Base-by-base conservation (phyloP, 345 rosid genomes). In the Ceriops decandra region DNA sequence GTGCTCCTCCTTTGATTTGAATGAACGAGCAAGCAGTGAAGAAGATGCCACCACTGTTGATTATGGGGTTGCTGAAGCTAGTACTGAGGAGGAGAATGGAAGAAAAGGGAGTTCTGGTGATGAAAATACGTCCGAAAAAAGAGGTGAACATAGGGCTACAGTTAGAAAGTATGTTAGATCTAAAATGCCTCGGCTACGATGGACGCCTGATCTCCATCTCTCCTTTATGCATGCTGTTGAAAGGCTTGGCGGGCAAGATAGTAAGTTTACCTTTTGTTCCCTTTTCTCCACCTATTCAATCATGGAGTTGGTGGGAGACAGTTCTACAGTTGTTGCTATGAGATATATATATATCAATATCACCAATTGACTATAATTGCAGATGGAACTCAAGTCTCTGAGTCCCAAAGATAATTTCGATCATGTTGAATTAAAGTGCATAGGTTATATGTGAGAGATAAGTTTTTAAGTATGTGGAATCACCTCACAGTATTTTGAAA, bases 121-220 rank as follows among this genome's bases (percentile, higher is more conserved):
- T 47, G 73, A 24, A 27, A 56, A 65, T 13, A 28, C 26, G 3
- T 74, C 63, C 3, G 64, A 63, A 1, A 78, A 64, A 7, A 66
- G 63, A 38, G 62, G 68, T 24, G 66, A 46, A 49, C 63, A 78
- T 28, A 76, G 66, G 27, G 32, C 67, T 0, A 65, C 67, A 10
- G 95, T 90, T 7, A 82, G 98, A 70, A 96, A 91, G 61, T 89
- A 92, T 36, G 79, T 86, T 53, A 77, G 96, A 75, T 90, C 95
- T 13, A 90, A 88, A 75, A 72, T 80, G 74, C 98, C 96, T 3
- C 75, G 98, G 22, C 92, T 92, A 20, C 84, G 98, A 4, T 92
- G 98, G 98, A 92, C 98, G 73, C 96, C 88, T 5, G 96, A 87
- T 57, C 91, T 92, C 53, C 96, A 92, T 79, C 88, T 81, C 46